Conservation (phyloP, 768 basidiomycete species). For the Suillus bovinus region DNA sequence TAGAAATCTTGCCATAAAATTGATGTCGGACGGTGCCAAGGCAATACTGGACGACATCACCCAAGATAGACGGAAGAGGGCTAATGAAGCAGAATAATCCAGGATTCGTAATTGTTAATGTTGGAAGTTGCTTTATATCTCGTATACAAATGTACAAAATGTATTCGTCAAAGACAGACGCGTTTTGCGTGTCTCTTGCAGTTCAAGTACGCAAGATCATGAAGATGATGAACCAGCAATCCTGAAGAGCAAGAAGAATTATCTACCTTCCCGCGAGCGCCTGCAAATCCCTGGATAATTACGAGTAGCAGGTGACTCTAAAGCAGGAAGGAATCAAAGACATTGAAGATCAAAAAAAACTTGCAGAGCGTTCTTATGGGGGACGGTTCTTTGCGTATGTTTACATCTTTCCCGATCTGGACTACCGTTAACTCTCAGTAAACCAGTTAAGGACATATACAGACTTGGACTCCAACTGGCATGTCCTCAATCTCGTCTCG, state of each 20-base stretch:
- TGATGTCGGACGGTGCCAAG: slow-evolving; percentile 73
- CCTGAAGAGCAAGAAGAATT: slow-evolving; percentile 29
- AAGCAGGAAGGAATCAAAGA: slow-evolving; percentile 50
- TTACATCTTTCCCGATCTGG: slow-evolving; percentile 28
- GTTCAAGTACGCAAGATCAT: slow-evolving; percentile 11
- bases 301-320: slow-evolving; percentile 71
- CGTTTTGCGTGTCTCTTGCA: slow-evolving; percentile 11
- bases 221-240: slow-evolving; percentile 3
- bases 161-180: background rate
- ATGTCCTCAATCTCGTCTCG: slow-evolving; percentile 67
- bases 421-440: slow-evolving; percentile 5
- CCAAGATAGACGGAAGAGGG: slow-evolving; percentile 55
- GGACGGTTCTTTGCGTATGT: slow-evolving; percentile 36
- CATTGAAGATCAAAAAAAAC: slow-evolving; percentile 30
- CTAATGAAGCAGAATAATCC: slow-evolving; percentile 36
- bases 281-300: slow-evolving; percentile 45
- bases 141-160: background rate
- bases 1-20: slow-evolving; percentile 54
- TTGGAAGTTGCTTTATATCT: background rate
- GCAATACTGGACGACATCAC: slow-evolving; percentile 84
- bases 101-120: background rate
- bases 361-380: slow-evolving; percentile 26
- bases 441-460: slow-evolving; percentile 6
- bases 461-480: slow-evolving; percentile 19
- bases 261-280: slow-evolving; percentile 75